These are phyloP conservation scores for Aspergillus fructus DNA, from an alignment of 2,329 filamentous ascomycete genomes.

Conservation along the genomic window DNA sequence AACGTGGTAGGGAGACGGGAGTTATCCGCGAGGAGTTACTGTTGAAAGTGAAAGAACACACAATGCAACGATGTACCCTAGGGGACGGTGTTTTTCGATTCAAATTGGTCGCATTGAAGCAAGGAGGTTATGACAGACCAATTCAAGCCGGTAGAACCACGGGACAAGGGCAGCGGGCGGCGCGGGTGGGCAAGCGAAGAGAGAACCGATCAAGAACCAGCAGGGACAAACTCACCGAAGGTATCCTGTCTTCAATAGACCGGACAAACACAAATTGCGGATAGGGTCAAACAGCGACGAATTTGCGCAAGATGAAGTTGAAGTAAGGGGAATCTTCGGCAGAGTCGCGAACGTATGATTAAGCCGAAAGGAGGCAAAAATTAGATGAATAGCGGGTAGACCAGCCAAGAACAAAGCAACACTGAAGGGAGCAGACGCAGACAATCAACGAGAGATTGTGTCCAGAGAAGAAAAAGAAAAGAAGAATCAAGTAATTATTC, in stretches of 20 bases:
- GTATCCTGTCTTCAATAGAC: not conserved
- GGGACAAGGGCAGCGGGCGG: slow-evolving; percentile 2
- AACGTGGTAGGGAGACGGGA: slow-evolving; percentile 17
- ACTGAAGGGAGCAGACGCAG: slow-evolving; percentile 7
- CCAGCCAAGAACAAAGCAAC: slow-evolving; percentile 9
- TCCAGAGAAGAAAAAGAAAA: slow-evolving; percentile 9
- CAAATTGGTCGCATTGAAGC: slow-evolving; percentile 15
- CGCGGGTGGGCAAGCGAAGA: not conserved
- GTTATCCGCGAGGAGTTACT: slow-evolving; percentile 10
- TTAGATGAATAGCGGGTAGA: slow-evolving; percentile 7
- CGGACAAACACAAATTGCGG: not conserved
- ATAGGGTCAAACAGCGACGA: slow-evolving; percentile 12
- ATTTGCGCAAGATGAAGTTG: slow-evolving; percentile 12
- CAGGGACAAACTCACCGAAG: slow-evolving; percentile 12
- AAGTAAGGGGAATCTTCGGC: slow-evolving; percentile 19
- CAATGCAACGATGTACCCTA: not conserved
- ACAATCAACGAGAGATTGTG: slow-evolving; percentile 5
- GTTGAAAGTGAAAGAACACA: slow-evolving; percentile 5
- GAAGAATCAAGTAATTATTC: slow-evolving; percentile 9
- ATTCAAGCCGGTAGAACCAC: slow-evolving; percentile 1
- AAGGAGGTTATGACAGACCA: slow-evolving; percentile 19
- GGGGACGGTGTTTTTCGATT: not conserved
- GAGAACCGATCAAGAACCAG: not conserved
- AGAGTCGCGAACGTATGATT: slow-evolving; percentile 18
- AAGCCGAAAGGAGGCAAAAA: slow-evolving; percentile 23